Evolutionary conservation across 352 stramenopile species (phyloP).

Genomic region (Phytophthora crassamura): DNA sequence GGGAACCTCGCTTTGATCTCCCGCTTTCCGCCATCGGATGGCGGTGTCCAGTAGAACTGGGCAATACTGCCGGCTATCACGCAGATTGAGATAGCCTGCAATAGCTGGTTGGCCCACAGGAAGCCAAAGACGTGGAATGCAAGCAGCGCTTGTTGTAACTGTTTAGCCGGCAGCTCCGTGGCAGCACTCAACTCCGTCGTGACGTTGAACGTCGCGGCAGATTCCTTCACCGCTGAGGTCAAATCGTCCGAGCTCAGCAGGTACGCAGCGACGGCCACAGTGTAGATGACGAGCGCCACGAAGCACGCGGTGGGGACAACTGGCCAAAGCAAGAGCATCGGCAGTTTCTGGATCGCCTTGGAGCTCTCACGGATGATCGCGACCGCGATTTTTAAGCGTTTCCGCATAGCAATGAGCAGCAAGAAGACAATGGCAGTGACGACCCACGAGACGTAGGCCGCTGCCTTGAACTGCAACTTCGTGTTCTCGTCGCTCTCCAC

Average conservation of each 20-base stretch:
- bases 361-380: constrained; percentile 80
- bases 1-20: constrained; percentile 65
- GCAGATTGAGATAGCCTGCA: constrained; percentile 96
- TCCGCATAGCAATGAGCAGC: constrained; percentile 71
- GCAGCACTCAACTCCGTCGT: constrained; percentile 29
- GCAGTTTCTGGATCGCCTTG: constrained; percentile 62
- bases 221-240: constrained; percentile 31
- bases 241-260: constrained; percentile 67
- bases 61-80: constrained; percentile 91
- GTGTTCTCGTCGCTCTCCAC: constrained; percentile 41
- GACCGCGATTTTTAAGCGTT: constrained; percentile 70
- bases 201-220: constrained; percentile 49
- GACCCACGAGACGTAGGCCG: constrained; percentile 65
- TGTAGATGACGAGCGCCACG: constrained; percentile 64
- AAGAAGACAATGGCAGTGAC: constrained; percentile 58
- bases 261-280: constrained; percentile 59
- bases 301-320: constrained; percentile 62
- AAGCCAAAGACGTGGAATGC: constrained; percentile 94
- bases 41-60: constrained; percentile 93
- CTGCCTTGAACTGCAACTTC: constrained; percentile 67
- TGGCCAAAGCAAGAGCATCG: constrained; percentile 69
- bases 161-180: constrained; percentile 46
- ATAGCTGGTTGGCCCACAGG: constrained; percentile 97
- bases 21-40: constrained; percentile 35
- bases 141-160: constrained; percentile 61